These are phyloP conservation scores for Acer saccharum DNA, from an alignment of 345 rosid genomes.

Conservation along the genomic window DNA sequence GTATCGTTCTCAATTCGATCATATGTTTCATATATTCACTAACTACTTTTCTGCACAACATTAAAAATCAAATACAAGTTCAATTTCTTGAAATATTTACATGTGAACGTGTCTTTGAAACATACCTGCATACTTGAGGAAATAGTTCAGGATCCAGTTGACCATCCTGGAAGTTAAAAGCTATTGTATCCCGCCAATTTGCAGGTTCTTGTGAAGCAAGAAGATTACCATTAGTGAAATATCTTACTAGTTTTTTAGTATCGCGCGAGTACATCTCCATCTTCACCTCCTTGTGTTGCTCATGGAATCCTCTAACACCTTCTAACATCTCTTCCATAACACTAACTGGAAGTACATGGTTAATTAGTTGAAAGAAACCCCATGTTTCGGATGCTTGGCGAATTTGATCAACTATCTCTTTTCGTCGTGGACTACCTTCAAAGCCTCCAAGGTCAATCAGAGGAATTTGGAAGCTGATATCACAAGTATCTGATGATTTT, in stretches of 20 bases:
- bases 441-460: slow-evolving; percentile 41
- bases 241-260: slow-evolving; percentile 29
- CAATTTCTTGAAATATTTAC: neutral
- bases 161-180: slow-evolving; percentile 46
- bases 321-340: slow-evolving; percentile 47
- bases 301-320: slow-evolving; percentile 38
- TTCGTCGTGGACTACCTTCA: slow-evolving; percentile 6
- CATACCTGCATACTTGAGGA: slow-evolving; percentile 49
- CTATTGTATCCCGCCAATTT: slow-evolving; percentile 51
- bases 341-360: slow-evolving; percentile 41
- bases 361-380: slow-evolving; percentile 55
- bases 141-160: slow-evolving; percentile 34
- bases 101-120: neutral
- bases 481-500: neutral
- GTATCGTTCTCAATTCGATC: slow-evolving; percentile 28
- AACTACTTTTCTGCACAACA: slow-evolving; percentile 38
- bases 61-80: neutral
- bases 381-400: slow-evolving; percentile 40
- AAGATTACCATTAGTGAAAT: slow-evolving; percentile 36
- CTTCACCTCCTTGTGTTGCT: slow-evolving; percentile 46
- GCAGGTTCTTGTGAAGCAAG: slow-evolving; percentile 41
- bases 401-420: slow-evolving; percentile 30
- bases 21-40: slow-evolving; percentile 37
- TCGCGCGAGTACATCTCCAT: slow-evolving; percentile 49
- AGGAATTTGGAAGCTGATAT: slow-evolving; percentile 28